phyloP scores from a whole-genome alignment of 805 yeast genomes.

The Yarrowia porcina region DNA sequence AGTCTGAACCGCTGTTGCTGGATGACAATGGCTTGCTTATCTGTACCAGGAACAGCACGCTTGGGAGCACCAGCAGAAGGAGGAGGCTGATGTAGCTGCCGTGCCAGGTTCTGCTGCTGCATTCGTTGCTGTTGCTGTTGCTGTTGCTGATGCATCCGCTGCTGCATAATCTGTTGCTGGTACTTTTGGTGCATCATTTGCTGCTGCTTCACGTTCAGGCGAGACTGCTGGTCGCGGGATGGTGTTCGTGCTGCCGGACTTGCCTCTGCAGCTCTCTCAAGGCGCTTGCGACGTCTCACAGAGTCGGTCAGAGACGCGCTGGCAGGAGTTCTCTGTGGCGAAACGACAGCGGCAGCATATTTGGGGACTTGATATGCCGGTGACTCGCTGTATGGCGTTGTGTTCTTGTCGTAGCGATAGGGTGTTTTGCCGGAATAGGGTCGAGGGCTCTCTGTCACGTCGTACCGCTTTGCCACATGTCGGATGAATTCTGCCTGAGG shows the following conservation, averaged over 20 bases:
- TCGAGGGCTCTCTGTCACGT: conserved; percentile 9
- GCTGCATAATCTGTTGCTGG: conserved; percentile 14
- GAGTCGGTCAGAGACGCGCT: not conserved
- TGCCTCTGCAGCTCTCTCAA: not conserved
- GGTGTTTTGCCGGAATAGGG: conserved; percentile 16
- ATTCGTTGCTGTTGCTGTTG: not conserved
- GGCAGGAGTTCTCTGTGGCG: conserved; percentile 13
- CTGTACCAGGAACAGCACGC: not conserved
- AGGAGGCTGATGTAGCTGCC: not conserved
- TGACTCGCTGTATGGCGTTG: conserved; percentile 10
- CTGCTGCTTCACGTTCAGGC: not conserved
- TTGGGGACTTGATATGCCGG: conserved; percentile 14
- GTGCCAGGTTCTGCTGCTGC: not conserved
- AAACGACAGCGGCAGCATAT: not conserved
- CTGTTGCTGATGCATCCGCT: not conserved
- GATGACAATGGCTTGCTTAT: not conserved
- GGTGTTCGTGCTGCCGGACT: conserved; percentile 8
- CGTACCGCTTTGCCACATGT: conserved; percentile 21
- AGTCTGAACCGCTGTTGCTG: conserved; percentile 15
- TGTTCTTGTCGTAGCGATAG: conserved; percentile 9
- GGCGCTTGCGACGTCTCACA: conserved; percentile 19
- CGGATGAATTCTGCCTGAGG: conserved; percentile 13
- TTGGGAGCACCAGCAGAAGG: not conserved
- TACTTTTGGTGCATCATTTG: conserved; percentile 8
- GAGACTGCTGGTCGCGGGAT: not conserved